Conservation (phyloP, 1,139 yeast genomes). For the Candida neerlandica region DNA sequence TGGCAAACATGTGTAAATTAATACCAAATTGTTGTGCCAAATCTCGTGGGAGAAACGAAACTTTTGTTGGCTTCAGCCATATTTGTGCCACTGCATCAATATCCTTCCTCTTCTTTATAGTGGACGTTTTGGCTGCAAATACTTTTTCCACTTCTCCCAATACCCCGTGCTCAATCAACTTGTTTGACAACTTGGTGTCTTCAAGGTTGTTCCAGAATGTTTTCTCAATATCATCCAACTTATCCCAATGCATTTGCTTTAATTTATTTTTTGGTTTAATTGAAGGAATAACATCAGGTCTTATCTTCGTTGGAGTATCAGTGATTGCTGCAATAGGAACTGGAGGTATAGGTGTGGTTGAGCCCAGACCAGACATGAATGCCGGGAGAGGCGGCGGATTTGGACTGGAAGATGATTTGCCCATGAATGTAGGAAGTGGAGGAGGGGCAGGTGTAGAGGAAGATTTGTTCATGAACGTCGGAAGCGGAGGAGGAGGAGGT, state of each 20-base stretch:
- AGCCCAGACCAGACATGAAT: constrained; percentile 11
- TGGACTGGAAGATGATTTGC: not conserved
- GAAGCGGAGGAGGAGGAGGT: constrained; percentile 15
- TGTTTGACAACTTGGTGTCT: constrained; percentile 50
- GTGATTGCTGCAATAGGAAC: not conserved
- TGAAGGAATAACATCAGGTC: constrained; percentile 11
- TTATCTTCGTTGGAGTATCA: not conserved
- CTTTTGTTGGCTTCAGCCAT: constrained; percentile 35
- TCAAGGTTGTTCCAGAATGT: constrained; percentile 80
- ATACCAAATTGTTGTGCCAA: constrained; percentile 87
- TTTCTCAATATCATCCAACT: constrained; percentile 64
- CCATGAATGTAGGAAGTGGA: constrained; percentile 14
- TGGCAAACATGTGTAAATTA: constrained; percentile 79
- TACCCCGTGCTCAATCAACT: constrained; percentile 68
- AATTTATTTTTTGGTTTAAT: constrained; percentile 64
- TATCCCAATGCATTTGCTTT: constrained; percentile 97
- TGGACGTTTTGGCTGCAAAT: constrained; percentile 67
- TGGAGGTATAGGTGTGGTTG: constrained; percentile 10
- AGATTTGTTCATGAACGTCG: constrained; percentile 6
- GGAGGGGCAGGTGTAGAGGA: constrained; percentile 18
- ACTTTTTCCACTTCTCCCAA: constrained; percentile 74
- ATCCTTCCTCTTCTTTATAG: constrained; percentile 39
- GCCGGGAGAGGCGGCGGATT: constrained; percentile 7
- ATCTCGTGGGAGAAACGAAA: constrained; percentile 74
- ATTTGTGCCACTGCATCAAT: constrained; percentile 21